Evolutionary conservation across 768 basidiomycete genomes (phyloP).

Genomic region (Zangia roseola): DNA sequence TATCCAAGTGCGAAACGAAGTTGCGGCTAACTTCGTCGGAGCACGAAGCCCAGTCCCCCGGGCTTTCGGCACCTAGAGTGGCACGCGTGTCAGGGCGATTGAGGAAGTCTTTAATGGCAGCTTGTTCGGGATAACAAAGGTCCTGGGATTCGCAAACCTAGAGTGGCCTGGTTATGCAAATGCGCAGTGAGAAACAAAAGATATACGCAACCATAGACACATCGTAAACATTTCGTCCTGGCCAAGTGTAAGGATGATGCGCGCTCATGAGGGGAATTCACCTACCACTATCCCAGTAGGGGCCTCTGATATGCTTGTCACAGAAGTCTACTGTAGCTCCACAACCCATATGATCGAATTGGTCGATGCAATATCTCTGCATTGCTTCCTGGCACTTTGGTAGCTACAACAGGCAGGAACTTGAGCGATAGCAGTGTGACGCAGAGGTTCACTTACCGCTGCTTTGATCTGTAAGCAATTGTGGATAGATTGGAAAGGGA

Average conservation of each 20-base stretch:
- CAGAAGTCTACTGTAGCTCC: slow-evolving; percentile 69
- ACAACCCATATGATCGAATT: slow-evolving; percentile 66
- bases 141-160: slow-evolving; percentile 26
- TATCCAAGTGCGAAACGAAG: slow-evolving; percentile 63
- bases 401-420: slow-evolving; percentile 39
- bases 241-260: neutral
- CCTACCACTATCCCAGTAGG: slow-evolving; percentile 40
- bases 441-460: slow-evolving; percentile 38
- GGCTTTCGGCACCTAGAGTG: slow-evolving; percentile 45
- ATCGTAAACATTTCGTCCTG: slow-evolving; percentile 55
- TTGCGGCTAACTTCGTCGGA: slow-evolving; percentile 44
- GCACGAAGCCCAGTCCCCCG: slow-evolving; percentile 58
- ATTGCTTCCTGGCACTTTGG: slow-evolving; percentile 65
- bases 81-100: slow-evolving; percentile 43
- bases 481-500: slow-evolving; percentile 46
- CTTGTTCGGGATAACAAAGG: slow-evolving; percentile 40
- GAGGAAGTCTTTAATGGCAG: slow-evolving; percentile 45
- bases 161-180: slow-evolving; percentile 2
- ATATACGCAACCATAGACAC: slow-evolving; percentile 45
- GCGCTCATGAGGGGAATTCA: neutral
- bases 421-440: neutral
- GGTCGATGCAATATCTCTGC: slow-evolving; percentile 57
- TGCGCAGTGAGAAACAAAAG: neutral
- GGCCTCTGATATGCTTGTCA: slow-evolving; percentile 47
- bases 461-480: slow-evolving; percentile 52